A percentile compares a stretch with the other conserved stretches of the same genome.
Conservation (phyloP, 2,329 filamentous ascomycete species). For the Sporothrix brunneoviolacea region DNA sequence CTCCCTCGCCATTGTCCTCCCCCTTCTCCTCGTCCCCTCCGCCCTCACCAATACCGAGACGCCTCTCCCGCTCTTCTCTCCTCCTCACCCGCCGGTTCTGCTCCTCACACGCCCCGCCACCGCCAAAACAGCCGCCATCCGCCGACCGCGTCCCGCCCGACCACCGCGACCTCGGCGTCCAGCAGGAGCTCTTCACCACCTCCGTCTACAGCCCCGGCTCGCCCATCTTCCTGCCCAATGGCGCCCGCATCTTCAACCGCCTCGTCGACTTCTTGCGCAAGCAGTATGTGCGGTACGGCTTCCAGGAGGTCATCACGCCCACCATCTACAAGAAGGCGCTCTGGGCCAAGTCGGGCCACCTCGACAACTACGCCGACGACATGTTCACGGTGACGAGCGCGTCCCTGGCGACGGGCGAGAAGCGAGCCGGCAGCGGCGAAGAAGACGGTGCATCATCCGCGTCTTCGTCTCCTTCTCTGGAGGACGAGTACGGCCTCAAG, state of each 20-base stretch:
- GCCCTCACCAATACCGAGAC: neutral
- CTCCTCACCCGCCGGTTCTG: constrained; percentile 21
- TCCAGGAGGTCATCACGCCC: constrained; percentile 81
- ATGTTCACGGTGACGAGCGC: constrained; percentile 76
- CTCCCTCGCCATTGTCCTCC: neutral
- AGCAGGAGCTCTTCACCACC: constrained; percentile 72
- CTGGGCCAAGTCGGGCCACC: constrained; percentile 80
- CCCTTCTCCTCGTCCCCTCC: too few species aligned
- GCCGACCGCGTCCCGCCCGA: constrained; percentile 35
- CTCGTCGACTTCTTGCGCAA: constrained; percentile 74
- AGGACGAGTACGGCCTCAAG: constrained; percentile 74
- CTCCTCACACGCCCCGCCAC: constrained; percentile 23
- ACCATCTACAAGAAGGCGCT: constrained; percentile 85
- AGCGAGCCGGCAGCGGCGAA: constrained; percentile 24
- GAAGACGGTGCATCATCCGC: too few species aligned
- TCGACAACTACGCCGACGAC: constrained; percentile 85
- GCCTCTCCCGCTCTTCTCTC: neutral
- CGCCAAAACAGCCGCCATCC: constrained; percentile 13
- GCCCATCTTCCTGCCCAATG: constrained; percentile 76
- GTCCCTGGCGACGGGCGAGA: constrained; percentile 34
- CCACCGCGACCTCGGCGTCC: constrained; percentile 53
- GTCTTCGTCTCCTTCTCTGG: constrained; percentile 17
- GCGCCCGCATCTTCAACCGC: constrained; percentile 75
- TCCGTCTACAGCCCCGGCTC: constrained; percentile 78
- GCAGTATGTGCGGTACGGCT: constrained; percentile 79